Conservation (phyloP, 2,329 filamentous ascomycete species). For the Metarhizium guizhouense region DNA sequence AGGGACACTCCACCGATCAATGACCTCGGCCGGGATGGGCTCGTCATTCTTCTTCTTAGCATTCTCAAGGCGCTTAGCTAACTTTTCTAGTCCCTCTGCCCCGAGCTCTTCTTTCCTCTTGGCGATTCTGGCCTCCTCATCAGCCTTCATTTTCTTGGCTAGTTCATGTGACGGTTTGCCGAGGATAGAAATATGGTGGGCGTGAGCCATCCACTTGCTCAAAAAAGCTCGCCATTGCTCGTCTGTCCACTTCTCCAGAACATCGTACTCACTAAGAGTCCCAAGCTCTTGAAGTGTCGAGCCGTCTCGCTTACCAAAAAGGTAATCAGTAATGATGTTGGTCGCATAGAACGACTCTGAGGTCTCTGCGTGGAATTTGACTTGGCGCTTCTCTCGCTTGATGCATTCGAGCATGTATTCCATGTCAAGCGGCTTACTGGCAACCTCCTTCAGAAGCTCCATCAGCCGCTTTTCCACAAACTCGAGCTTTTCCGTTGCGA, state of each 20-base stretch:
- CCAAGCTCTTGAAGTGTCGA: slow-evolving; percentile 58
- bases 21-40: slow-evolving; percentile 72
- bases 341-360: slow-evolving; percentile 74
- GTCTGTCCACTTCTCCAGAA: slow-evolving; percentile 71
- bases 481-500: slow-evolving; percentile 76
- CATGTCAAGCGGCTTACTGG: slow-evolving; percentile 77
- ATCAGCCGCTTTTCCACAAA: slow-evolving; percentile 81
- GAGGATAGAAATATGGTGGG: slow-evolving; percentile 78
- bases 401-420: slow-evolving; percentile 84
- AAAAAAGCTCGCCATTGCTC: slow-evolving; percentile 76
- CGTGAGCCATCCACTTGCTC: slow-evolving; percentile 75
- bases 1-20: slow-evolving; percentile 76
- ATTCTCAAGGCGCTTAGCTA: slow-evolving; percentile 66
- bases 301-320: slow-evolving; percentile 82
- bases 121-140: slow-evolving; percentile 71
- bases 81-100: slow-evolving; percentile 65
- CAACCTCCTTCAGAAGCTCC: slow-evolving; percentile 72
- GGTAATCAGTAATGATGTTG: slow-evolving; percentile 83
- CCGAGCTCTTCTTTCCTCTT: slow-evolving; percentile 74
- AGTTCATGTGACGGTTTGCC: slow-evolving; percentile 77
- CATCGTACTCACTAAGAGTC: slow-evolving; percentile 52
- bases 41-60: slow-evolving; percentile 85
- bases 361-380: slow-evolving; percentile 76
- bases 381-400: slow-evolving; percentile 67
- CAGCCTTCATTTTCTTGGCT: slow-evolving; percentile 69